Conservation (phyloP, 495 filamentous ascomycete genomes). For the Penicillium lividum region DNA sequence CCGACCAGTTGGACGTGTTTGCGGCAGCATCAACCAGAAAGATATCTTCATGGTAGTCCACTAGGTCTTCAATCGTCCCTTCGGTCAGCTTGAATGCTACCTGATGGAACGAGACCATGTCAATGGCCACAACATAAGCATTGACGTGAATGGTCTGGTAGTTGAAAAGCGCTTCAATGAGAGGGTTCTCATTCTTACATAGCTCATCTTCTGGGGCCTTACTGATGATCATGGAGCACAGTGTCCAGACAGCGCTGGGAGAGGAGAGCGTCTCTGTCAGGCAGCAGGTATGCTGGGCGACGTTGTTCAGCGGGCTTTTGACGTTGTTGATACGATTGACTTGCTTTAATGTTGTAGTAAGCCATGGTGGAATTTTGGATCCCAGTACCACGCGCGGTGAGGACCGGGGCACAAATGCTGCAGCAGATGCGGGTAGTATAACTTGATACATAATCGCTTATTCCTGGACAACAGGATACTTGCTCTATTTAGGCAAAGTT, state of each 20-base stretch:
- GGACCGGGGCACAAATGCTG: conserved; percentile 92
- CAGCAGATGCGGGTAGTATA: conserved; percentile 91
- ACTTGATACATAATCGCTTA: no score
- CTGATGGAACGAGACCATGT: conserved; percentile 97
- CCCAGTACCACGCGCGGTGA: conserved; percentile 92
- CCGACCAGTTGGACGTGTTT: conserved; percentile 91
- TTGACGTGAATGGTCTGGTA: conserved; percentile 93
- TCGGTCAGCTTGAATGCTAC: conserved; percentile 98
- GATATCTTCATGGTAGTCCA: conserved; percentile 96
- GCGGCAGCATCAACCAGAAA: conserved; percentile 89
- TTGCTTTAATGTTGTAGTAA: conserved; percentile 94
- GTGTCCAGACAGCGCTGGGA: conserved; percentile 89
- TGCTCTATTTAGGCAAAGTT: no score
- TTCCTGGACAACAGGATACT: no score
- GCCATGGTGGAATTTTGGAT: conserved; percentile 94
- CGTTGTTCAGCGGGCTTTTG: conserved; percentile 97
- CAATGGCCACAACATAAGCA: conserved; percentile 98
- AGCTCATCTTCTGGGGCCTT: conserved; percentile 90
- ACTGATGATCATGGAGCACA: conserved; percentile 89
- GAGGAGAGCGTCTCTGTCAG: conserved; percentile 95
- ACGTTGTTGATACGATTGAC: conserved; percentile 97
- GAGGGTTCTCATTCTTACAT: conserved; percentile 78
- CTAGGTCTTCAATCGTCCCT: conserved; percentile 91
- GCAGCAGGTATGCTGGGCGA: conserved; percentile 94
- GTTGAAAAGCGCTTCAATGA: conserved; percentile 90